Evolutionary conservation across 352 stramenopile genomes (phyloP).

Genomic region (Pythium phragmitis): DNA sequence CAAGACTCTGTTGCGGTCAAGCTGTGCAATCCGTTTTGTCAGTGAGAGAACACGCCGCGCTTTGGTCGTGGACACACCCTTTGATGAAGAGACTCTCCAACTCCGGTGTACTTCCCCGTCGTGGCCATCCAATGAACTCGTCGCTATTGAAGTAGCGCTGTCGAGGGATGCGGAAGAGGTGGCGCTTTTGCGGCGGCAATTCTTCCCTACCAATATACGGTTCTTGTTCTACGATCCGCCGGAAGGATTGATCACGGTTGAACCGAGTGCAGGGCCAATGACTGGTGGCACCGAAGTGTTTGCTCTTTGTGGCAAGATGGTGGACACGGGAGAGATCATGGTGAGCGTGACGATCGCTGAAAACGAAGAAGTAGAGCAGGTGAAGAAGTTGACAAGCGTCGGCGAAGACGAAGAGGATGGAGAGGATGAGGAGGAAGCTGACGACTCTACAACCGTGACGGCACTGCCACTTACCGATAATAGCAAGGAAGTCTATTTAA

Average conservation of each 20-base stretch:
- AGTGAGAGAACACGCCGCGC: conserved; percentile 31
- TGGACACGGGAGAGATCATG: conserved; percentile 66
- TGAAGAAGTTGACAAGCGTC: conserved; percentile 9
- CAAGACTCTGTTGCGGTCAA: conserved; percentile 27
- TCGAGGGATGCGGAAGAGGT: conserved; percentile 7
- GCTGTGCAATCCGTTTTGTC: conserved; percentile 47
- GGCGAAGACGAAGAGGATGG: conserved; percentile 18
- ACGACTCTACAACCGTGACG: neutral
- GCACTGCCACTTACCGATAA: neutral
- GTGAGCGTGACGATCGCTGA: conserved; percentile 55
- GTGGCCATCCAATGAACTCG: conserved; percentile 64
- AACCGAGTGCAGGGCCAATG: conserved; percentile 54
- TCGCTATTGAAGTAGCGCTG: conserved; percentile 40
- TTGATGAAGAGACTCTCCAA: conserved; percentile 32
- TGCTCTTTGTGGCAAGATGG: conserved; percentile 58
- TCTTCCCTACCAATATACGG: conserved; percentile 44
- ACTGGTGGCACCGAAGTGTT: conserved; percentile 52
- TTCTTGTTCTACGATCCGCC: conserved; percentile 78
- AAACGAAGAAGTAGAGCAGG: conserved; percentile 27
- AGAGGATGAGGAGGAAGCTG: conserved; percentile 12
- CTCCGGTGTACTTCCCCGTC: conserved; percentile 43
- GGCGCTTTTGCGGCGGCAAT: conserved; percentile 28
- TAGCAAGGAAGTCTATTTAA: conserved; percentile 17
- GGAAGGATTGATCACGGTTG: conserved; percentile 57
- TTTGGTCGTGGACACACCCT: conserved; percentile 38